phyloP scores from a whole-genome alignment of 768 basidiomycete species.

The Polyporus arcularius region DNA sequence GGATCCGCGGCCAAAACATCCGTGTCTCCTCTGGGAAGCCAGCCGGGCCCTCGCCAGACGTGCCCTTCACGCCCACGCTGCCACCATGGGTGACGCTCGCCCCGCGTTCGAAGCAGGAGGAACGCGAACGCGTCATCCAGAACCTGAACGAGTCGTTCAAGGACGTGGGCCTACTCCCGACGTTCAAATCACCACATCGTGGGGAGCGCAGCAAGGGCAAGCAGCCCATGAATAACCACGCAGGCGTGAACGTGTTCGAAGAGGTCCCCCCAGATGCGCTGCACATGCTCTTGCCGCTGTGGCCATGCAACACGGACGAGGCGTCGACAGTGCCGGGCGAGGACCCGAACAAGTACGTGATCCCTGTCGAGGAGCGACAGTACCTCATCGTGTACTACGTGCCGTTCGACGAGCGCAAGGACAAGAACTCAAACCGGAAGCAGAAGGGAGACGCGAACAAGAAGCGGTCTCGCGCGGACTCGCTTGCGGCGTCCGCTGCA shows the following conservation, averaged over 20 bases:
- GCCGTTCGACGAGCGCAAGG: conserved; percentile 41
- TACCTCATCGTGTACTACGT: conserved; percentile 85
- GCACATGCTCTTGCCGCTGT: conserved; percentile 85
- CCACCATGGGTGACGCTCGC: conserved; percentile 70
- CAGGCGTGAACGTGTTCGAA: conserved; percentile 27
- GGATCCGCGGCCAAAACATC: conserved; percentile 21
- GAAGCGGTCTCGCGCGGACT: conserved; percentile 40
- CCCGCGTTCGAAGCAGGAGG: conserved; percentile 65
- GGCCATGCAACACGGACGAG: conserved; percentile 73
- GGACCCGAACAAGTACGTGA: conserved; percentile 24
- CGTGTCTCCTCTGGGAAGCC: conserved; percentile 15
- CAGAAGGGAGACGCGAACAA: conserved; percentile 38
- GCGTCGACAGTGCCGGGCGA: conserved; percentile 22
- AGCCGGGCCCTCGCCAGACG: conserved; percentile 12
- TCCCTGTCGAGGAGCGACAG: conserved; percentile 55
- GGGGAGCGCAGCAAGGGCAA: conserved; percentile 24
- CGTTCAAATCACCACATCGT: conserved; percentile 30
- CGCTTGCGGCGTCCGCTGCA: conserved; percentile 26
- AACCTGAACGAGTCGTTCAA: conserved; percentile 71
- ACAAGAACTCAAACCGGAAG: conserved; percentile 19
- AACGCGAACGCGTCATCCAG: conserved; percentile 65
- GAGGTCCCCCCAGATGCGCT: conserved; percentile 66
- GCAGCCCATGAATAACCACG: conserved; percentile 19
- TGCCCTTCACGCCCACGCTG: conserved; percentile 20
- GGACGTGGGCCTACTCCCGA: conserved; percentile 76